These are phyloP conservation scores for Macaranga tanarius DNA, from an alignment of 441 rosid genomes.

Conservation along the genomic window DNA sequence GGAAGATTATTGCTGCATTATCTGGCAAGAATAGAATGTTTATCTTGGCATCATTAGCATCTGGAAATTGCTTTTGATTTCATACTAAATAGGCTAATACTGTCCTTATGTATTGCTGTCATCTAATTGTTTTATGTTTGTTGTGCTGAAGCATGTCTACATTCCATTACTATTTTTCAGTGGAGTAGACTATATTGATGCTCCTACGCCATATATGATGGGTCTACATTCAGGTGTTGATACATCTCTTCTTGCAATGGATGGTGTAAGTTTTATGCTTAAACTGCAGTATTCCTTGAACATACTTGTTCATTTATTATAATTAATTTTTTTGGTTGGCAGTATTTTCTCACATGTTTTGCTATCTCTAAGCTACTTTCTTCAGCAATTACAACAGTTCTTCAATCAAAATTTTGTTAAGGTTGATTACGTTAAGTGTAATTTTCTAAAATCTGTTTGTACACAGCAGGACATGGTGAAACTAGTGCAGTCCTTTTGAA, in stretches of 20 bases:
- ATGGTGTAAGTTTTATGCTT: slow-evolving; percentile 72
- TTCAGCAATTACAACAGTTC: neutral
- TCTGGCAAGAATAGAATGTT: neutral
- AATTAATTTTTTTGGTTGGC: neutral
- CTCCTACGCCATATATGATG: slow-evolving; percentile 99
- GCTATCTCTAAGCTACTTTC: neutral
- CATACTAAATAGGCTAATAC: slow-evolving; percentile 17
- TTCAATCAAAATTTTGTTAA: neutral
- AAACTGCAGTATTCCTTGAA: slow-evolving; percentile 3
- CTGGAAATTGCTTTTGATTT: slow-evolving; percentile 22
- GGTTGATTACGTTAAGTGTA: neutral
- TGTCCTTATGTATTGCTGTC: slow-evolving; percentile 21
- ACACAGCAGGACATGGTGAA: neutral
- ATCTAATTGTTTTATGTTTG: slow-evolving; percentile 57
- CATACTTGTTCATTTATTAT: neutral
- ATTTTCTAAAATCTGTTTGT: slow-evolving; percentile 3
- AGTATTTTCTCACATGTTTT: neutral
- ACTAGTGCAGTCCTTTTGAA: neutral
- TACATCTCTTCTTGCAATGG: slow-evolving; percentile 82
- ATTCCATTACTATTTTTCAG: slow-evolving; percentile 99
- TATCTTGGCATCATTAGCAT: neutral
- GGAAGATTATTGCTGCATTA: neutral
- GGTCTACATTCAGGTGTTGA: slow-evolving; percentile 99
- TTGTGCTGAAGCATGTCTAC: slow-evolving; percentile 97
- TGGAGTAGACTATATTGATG: slow-evolving; percentile 99